Conservation (phyloP, 306 rosid species). For the Ceratonia siliqua region DNA sequence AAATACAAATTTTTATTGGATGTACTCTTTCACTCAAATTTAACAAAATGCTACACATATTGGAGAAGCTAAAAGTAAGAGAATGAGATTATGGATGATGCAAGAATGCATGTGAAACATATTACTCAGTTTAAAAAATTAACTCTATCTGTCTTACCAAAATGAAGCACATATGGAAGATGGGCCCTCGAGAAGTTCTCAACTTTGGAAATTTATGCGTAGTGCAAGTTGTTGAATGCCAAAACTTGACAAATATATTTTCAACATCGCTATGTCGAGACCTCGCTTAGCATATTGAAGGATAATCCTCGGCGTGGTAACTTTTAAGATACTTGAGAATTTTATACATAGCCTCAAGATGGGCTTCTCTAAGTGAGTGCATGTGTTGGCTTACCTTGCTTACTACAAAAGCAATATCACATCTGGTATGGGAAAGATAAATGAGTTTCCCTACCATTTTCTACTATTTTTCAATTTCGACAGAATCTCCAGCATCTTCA, state of each 20-base stretch:
- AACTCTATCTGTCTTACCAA: neutral
- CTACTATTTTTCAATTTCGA: too few relatives aligned
- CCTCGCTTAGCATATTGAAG: too few relatives aligned
- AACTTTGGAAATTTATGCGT: neutral
- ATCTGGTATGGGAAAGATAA: too few relatives aligned
- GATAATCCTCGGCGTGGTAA: too few relatives aligned
- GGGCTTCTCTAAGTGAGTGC: too few relatives aligned
- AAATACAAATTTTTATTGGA: neutral
- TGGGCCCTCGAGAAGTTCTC: neutral
- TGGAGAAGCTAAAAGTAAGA: neutral
- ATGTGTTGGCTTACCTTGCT: too few relatives aligned
- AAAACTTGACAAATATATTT: neutral
- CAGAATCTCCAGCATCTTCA: too few relatives aligned
- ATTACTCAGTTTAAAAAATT: neutral
- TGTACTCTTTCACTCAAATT: neutral
- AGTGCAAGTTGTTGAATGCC: neutral
- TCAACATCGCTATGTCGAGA: neutral
- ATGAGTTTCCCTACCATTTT: too few relatives aligned
- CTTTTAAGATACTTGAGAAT: too few relatives aligned
- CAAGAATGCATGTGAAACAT: neutral
- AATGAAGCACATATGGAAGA: neutral
- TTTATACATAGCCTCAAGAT: too few relatives aligned
- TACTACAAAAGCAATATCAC: too few relatives aligned
- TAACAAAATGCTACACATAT: neutral
- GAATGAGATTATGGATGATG: neutral